phyloP scores from a whole-genome alignment of 345 rosid species.

The Cardamine resedifolia region DNA sequence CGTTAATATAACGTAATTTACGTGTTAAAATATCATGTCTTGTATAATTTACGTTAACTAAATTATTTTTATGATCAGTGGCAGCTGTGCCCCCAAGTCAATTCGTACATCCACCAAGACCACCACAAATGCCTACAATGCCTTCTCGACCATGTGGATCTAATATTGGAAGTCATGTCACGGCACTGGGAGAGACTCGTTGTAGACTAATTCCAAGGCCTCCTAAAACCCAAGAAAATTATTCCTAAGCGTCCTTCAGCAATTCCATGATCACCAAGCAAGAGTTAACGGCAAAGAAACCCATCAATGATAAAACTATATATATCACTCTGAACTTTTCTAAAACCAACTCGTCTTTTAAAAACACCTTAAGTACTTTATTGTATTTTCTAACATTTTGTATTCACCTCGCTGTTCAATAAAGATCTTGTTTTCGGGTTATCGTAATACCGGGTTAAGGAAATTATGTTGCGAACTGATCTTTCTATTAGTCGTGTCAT shows the following conservation, averaged over 20 bases:
- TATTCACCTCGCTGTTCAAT: not conserved
- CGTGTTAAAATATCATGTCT: too few species aligned
- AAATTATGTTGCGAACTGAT: too few species aligned
- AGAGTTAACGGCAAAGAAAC: not conserved
- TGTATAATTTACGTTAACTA: not conserved
- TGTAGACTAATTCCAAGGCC: slow-evolving; percentile 1
- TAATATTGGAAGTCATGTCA: not conserved
- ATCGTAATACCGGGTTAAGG: too few species aligned
- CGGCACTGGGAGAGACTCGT: not conserved
- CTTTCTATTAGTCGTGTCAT: too few species aligned
- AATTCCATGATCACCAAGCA: not conserved
- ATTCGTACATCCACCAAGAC: not conserved
- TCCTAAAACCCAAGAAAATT: not conserved
- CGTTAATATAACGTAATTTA: too few species aligned
- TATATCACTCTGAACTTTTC: not conserved
- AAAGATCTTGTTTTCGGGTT: not conserved
- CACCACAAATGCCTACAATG: not conserved
- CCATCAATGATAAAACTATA: not conserved
- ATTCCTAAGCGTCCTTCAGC: not conserved
- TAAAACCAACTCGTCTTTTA: not conserved
- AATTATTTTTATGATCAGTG: not conserved
- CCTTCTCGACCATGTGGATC: slow-evolving; percentile 8
- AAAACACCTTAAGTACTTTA: not conserved
- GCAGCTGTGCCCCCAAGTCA: not conserved
- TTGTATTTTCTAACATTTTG: not conserved